phyloP scores from a whole-genome alignment of 768 basidiomycete species.

The Psilocybe cubensis region DNA sequence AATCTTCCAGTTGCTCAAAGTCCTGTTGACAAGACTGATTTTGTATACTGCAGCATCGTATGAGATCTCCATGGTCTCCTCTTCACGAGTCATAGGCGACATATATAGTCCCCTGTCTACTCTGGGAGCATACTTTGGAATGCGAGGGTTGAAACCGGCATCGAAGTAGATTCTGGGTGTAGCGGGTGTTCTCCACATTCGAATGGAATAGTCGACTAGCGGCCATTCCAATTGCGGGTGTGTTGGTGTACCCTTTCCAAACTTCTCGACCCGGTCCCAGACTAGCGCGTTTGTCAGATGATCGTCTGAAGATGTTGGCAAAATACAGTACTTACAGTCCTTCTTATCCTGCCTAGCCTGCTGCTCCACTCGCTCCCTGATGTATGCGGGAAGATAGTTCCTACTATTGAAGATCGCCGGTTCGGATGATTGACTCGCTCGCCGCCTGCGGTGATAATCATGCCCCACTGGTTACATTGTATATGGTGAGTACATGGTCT shows the following conservation, averaged over 20 bases:
- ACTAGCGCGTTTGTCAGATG: background rate
- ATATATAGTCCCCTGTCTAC: conserved; percentile 24
- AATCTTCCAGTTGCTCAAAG: conserved; percentile 41
- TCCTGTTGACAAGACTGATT: conserved; percentile 52
- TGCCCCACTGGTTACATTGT: background rate
- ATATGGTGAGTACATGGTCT: background rate
- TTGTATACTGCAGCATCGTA: conserved; percentile 38
- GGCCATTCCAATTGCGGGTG: conserved; percentile 41
- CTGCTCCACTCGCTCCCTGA: background rate
- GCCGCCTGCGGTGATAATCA: conserved; percentile 20
- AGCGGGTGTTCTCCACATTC: conserved; percentile 24
- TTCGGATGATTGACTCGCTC: conserved; percentile 10
- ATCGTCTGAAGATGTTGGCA: background rate
- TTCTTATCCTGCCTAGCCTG: background rate
- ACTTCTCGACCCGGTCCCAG: background rate
- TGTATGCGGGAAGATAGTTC: background rate
- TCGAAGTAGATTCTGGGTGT: conserved; percentile 52
- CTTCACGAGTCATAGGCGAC: conserved; percentile 35
- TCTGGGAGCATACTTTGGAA: conserved; percentile 24
- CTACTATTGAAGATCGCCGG: conserved; percentile 9
- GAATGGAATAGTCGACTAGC: conserved; percentile 42
- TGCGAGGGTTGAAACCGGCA: conserved; percentile 45
- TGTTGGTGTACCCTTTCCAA: conserved; percentile 25
- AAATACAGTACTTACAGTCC: background rate
- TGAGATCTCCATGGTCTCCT: conserved; percentile 46